Base-by-base conservation (phyloP, 2,329 filamentous ascomycete species). In the Diaporthe vexans region DNA sequence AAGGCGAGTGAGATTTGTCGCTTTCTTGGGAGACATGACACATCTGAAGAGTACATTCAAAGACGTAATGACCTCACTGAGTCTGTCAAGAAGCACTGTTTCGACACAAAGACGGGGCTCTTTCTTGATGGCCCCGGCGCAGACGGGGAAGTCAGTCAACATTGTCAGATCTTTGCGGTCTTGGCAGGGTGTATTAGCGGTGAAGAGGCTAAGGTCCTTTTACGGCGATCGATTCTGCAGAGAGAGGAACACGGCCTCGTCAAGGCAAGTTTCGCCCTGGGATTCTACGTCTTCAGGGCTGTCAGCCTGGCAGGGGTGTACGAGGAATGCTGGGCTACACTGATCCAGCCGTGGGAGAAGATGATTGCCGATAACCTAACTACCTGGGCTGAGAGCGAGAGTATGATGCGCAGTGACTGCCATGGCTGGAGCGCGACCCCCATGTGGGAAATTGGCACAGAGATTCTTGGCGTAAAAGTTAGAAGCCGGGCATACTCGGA, bases 151-250 rank as follows among this genome's bases (percentile, higher is more conserved):
- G 73, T 71, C 37, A 81, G 79, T 4, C 80, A 82, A 61, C 81
- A 83, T 37, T 78, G 78, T 19, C 81, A 82, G 54, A 75, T 82
- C 3, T 81, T 81, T 15, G 81, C 81, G 1, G 79, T 82, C 0
- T 67, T 76, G 3, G 24, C 73, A 13, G 73, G 75, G 2, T 71
- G 63, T 33, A 58, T 77, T 1, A 63, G 56, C 1, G 78, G 75
- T 3, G 37, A 71, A 4, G 61, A 72, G 7, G 79, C 77, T 6
- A 73, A 70, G 40, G 48, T 71, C 15, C 74, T 79, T 13, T 75
- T 80, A 46, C 37, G 68, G 4, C 76, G 76, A 21, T 57, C 74
- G 21, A 54, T 76, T 5, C 24, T 67, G 4, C 54, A 69, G 8
- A 35, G 58, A 35, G 48, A 67, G 21, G 37, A 67, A 6, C 10